phyloP scores from a whole-genome alignment of 202 grass and related monocot species.

The Eragrostis tef region DNA sequence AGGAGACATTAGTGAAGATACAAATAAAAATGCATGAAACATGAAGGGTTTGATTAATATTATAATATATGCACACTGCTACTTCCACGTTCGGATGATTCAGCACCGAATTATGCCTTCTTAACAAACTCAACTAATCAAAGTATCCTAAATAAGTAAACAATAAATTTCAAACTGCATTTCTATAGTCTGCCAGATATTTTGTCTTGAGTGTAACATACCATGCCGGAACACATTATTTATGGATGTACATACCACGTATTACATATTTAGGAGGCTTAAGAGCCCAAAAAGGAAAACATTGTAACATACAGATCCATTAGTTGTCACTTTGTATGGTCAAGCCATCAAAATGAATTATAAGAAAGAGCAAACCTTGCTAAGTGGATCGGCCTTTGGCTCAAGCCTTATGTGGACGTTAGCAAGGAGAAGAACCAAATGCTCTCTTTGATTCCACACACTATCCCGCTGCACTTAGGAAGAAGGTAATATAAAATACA shows the following conservation, averaged over 20 bases:
- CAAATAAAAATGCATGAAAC: constrained; percentile 14
- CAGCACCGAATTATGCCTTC: not conserved
- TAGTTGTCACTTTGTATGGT: not conserved
- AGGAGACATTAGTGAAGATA: not conserved
- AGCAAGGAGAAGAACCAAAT: constrained; percentile 91
- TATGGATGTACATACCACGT: not conserved
- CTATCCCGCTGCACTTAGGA: constrained; percentile 71
- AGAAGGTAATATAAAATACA: constrained; percentile 32
- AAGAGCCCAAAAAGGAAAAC: not conserved
- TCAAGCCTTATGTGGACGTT: constrained; percentile 87
- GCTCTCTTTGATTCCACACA: constrained; percentile 94
- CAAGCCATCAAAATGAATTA: constrained; percentile 45
- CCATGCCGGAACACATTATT: constrained; percentile 5
- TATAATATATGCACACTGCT: constrained; percentile 20
- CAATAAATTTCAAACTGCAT: constrained; percentile 17
- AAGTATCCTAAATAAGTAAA: not conserved
- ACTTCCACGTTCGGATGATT: constrained; percentile 5
- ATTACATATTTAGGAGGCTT: constrained; percentile 19
- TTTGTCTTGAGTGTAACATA: not conserved
- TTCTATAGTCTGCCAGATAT: constrained; percentile 4
- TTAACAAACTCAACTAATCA: constrained; percentile 6
- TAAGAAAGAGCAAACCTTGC: constrained; percentile 68
- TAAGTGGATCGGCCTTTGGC: constrained; percentile 80
- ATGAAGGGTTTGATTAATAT: constrained; percentile 10
- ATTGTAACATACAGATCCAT: constrained; percentile 7